Conservation (phyloP, 2,329 filamentous ascomycete species). For the Aureobasidium sp. region DNA sequence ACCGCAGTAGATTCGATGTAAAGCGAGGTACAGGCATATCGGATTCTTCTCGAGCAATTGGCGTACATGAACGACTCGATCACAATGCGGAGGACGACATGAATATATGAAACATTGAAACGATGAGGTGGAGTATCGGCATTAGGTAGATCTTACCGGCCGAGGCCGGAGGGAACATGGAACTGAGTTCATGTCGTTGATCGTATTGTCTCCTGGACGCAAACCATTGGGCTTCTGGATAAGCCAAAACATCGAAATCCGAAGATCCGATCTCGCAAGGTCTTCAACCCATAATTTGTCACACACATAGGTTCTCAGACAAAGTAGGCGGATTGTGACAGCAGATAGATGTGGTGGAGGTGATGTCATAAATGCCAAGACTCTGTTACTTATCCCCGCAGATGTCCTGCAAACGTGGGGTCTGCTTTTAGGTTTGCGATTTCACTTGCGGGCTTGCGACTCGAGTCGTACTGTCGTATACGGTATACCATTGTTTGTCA, state of each 20-base stretch:
- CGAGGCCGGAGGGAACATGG: not conserved
- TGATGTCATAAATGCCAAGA: constrained; percentile 14
- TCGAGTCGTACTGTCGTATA: not conserved
- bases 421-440: not conserved
- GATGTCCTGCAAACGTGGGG: not conserved
- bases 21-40: not conserved
- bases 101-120: not conserved
- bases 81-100: not conserved
- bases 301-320: not conserved
- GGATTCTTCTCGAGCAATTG: not conserved
- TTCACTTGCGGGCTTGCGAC: not conserved
- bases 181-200: not conserved
- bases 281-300: not conserved
- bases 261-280: not conserved
- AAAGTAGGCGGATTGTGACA: not conserved
- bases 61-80: not conserved
- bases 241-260: not conserved
- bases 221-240: not conserved
- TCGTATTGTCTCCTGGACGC: not conserved
- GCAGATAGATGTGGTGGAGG: constrained; percentile 1
- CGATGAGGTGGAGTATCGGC: not conserved
- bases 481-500: not conserved
- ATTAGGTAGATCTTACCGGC: not conserved
- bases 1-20: not conserved
- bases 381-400: not conserved